These are phyloP conservation scores for Cytospora piceae DNA, from an alignment of 2,329 filamentous ascomycete genomes.

Conservation along the genomic window DNA sequence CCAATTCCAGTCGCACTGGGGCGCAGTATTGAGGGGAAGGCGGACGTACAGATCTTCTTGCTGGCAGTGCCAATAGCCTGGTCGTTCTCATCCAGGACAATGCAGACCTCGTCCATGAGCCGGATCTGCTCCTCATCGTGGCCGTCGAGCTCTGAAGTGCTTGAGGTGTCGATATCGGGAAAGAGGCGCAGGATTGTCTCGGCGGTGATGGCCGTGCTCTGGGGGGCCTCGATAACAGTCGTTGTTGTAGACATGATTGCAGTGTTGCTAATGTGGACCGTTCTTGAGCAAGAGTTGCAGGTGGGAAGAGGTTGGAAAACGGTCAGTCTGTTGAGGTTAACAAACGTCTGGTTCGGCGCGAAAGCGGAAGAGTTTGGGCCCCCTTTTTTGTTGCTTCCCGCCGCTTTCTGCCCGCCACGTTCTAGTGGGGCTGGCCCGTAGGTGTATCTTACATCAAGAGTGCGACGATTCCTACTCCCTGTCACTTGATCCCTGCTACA, in stretches of 20 bases:
- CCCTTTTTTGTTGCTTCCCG: neutral
- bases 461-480: too few species aligned
- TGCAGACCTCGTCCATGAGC: conserved; percentile 98
- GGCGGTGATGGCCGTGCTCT: conserved; percentile 72
- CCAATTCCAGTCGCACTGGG: neutral
- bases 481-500: too few species aligned
- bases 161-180: conserved; percentile 75
- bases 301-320: neutral
- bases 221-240: conserved; percentile 53
- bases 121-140: conserved; percentile 98
- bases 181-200: conserved; percentile 87
- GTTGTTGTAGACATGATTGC: conserved; percentile 41
- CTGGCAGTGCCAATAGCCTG: conserved; percentile 91
- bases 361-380: neutral
- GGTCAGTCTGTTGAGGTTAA: neutral
- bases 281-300: neutral
- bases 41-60: conserved; percentile 89
- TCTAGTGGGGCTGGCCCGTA: neutral
- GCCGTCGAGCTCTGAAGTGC: conserved; percentile 73
- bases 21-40: neutral
- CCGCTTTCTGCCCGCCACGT: neutral
- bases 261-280: neutral
- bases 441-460: too few species aligned
- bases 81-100: conserved; percentile 92
- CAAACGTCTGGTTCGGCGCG: neutral